Evolutionary conservation across 1,139 yeast genomes (phyloP), one percentile per base, ranked within the genome.

Genomic region (Wickerhamomyces sp.): DNA sequence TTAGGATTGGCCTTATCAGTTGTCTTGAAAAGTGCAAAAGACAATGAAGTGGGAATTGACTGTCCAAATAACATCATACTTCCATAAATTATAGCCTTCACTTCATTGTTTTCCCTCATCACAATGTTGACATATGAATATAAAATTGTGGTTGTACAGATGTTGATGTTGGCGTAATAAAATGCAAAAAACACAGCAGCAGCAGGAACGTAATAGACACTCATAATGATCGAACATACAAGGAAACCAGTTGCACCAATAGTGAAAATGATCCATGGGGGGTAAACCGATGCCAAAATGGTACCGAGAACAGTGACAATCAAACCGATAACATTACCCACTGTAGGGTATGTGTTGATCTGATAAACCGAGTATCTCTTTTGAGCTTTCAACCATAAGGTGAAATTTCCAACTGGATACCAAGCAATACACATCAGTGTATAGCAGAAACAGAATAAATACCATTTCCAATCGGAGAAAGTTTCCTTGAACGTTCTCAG

Each of bases 1-100:
- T 62, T 68, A 10, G 45, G 45, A 1, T 84, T 79, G 42, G 69
- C 72, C 73, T 84, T 80, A 7, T 79, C 79, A 27, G 41, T 37
- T 10, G 56, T 46, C 10, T 56, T 56, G 37, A 44, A 53, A 11
- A 48, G 29, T 13, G 43, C 45, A 27, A 51, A 41, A 18, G 57
- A 49, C 11, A 53, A n/a, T 47, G 56, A 53, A 2, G 51, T 49
- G 29, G 41, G 35, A 14, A 44, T 38, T 4, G 47, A 52, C 27
- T 51, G 44, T 5, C 51, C 50, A 26, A 44, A 37, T 7, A 34
- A 37, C 45, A 47, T 44, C 46, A 44, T 43, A 10, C 42, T 32
- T n/a, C 47, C 50, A 7, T 40, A n/a, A 26, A 42, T 36, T 15
- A 47, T 37, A 2, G 50, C 47, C 33, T 42, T 47, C 18, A 36